Evolutionary conservation across 495 filamentous ascomycete species (phyloP).

Genomic region (Aspergillus homomorphus): DNA sequence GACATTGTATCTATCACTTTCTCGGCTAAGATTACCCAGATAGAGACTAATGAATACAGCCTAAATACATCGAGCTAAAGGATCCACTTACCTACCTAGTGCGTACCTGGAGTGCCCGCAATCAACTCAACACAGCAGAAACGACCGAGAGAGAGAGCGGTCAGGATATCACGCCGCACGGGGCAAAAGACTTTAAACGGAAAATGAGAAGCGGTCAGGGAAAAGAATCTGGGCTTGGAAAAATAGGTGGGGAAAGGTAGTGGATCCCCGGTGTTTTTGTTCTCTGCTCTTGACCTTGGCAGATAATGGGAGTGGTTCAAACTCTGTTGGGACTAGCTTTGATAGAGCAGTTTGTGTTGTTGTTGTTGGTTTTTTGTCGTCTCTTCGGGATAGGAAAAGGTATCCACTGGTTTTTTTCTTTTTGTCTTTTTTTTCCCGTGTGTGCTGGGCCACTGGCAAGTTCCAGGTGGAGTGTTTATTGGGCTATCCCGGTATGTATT

Average conservation of each 20-base stretch:
- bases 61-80: neutral
- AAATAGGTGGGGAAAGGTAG: no score
- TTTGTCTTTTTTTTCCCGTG: no score
- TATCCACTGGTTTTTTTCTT: neutral
- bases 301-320: neutral
- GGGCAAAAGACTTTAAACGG: neutral
- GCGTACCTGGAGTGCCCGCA: no score
- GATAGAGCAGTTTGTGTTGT: neutral
- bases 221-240: neutral
- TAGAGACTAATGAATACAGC: neutral
- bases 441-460: no score
- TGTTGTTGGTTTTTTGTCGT: no score
- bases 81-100: neutral
- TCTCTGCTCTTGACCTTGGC: neutral
- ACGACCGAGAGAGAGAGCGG: no score
- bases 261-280: neutral
- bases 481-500: no score
- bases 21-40: neutral
- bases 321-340: neutral
- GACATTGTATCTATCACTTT: neutral
- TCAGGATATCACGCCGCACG: no score
- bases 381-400: neutral
- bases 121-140: no score
- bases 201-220: slow-evolving; percentile 4
- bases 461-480: no score